Percentiles rank a stretch among this genome's conserved stretches.
Conservation (phyloP, 371 early-diverging fungal species). For the Smittium mucronatum region DNA sequence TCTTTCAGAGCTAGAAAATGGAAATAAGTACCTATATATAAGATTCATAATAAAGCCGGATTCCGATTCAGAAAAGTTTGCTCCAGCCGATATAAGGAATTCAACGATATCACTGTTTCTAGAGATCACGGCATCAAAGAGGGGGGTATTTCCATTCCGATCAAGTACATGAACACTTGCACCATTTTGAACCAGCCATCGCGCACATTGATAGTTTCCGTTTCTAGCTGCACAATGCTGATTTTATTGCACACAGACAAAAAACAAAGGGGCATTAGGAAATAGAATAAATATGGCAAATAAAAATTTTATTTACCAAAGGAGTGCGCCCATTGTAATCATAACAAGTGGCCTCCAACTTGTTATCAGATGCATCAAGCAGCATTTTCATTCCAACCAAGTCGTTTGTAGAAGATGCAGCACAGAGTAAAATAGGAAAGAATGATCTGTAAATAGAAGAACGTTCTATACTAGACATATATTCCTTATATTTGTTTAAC, state of each 20-base stretch:
- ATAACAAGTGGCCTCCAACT: conserved; percentile 50
- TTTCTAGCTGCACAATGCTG: conserved; percentile 71
- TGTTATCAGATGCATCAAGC: conserved; percentile 38
- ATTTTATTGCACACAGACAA: background rate
- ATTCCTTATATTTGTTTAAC: background rate
- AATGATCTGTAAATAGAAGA: conserved; percentile 57
- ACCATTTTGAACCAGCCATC: conserved; percentile 67
- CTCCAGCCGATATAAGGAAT: conserved; percentile 69
- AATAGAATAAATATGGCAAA: no score
- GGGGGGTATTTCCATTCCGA: conserved; percentile 72
- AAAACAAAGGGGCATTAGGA: no score
- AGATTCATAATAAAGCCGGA: conserved; percentile 40
- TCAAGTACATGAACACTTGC: conserved; percentile 90
- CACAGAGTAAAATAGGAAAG: conserved; percentile 73
- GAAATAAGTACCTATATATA: conserved; percentile 8
- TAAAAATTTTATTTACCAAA: conserved; percentile 16
- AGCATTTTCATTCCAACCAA: conserved; percentile 57
- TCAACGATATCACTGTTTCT: conserved; percentile 44
- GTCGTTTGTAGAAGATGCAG: conserved; percentile 76
- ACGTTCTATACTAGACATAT: conserved; percentile 34
- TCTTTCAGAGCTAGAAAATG: no score
- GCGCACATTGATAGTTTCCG: conserved; percentile 52
- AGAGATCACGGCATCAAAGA: conserved; percentile 64
- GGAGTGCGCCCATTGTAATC: conserved; percentile 83
- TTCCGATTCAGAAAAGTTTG: conserved; percentile 76